These are phyloP conservation scores for Paraglomus brasilianum DNA, from an alignment of 192 early-diverging fungal genomes.

Conservation along the genomic window DNA sequence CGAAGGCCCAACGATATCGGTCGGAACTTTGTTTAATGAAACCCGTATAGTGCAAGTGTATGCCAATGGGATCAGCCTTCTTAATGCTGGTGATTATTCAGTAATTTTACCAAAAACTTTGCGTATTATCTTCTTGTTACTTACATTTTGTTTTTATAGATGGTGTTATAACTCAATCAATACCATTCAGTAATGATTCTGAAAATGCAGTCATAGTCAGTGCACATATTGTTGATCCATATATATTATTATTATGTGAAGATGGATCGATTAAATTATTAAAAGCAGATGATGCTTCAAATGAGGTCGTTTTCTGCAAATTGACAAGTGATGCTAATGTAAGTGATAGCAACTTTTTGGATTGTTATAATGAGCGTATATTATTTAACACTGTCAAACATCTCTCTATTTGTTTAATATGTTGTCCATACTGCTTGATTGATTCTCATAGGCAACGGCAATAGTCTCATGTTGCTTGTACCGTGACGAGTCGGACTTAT, in stretches of 20 bases:
- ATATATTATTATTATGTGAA: constrained; percentile 70
- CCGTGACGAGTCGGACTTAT: constrained; percentile 45
- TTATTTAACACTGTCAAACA: too few relatives aligned
- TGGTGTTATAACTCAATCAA: constrained; percentile 51
- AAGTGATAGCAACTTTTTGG: constrained; percentile 15
- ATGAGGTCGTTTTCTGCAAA: constrained; percentile 39
- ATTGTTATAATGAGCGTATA: too few relatives aligned
- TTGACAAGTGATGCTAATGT: constrained; percentile 47
- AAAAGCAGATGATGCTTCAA: constrained; percentile 54
- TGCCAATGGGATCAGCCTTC: constrained; percentile 64
- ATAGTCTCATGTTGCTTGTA: constrained; percentile 49
- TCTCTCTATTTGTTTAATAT: too few relatives aligned
- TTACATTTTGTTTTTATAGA: constrained; percentile 36
- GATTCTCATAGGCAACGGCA: constrained; percentile 31
- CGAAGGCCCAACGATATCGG: constrained; percentile 73
- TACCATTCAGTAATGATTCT: constrained; percentile 47
- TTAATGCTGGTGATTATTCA: constrained; percentile 59
- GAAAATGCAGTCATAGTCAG: constrained; percentile 58
- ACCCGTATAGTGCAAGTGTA: constrained; percentile 84
- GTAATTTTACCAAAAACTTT: background rate
- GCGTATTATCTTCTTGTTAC: background rate
- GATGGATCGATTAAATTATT: constrained; percentile 62
- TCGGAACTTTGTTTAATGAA: constrained; percentile 67
- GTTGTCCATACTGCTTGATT: too few relatives aligned
- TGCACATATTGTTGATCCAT: constrained; percentile 78